These are phyloP conservation scores for Mycena epipterygia DNA, from an alignment of 768 basidiomycete species.

Conservation along the genomic window DNA sequence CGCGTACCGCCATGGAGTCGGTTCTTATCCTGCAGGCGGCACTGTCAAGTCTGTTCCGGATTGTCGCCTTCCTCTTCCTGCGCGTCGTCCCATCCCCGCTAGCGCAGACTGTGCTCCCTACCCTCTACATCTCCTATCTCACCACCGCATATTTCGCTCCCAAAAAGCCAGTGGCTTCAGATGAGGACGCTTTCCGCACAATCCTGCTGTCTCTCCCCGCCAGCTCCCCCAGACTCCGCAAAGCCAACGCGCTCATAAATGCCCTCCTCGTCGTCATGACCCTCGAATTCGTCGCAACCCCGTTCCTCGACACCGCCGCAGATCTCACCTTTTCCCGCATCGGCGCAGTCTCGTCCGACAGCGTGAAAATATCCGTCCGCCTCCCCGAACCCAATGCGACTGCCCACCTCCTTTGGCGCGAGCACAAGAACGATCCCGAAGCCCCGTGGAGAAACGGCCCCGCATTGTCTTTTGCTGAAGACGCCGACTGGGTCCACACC, in stretches of 20 bases:
- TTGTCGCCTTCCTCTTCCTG: conserved; percentile 63
- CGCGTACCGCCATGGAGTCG: conserved; percentile 1
- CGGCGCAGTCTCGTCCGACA: conserved; percentile 77
- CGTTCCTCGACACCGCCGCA: conserved; percentile 66
- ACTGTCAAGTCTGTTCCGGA: conserved; percentile 55
- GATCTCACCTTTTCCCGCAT: conserved; percentile 76
- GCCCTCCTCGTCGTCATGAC: conserved; percentile 20
- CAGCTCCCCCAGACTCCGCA: conserved; percentile 32
- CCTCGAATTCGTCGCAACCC: conserved; percentile 66
- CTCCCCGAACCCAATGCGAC: conserved; percentile 59
- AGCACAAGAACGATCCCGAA: conserved; percentile 43
- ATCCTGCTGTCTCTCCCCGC: conserved; percentile 51
- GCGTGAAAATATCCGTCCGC: conserved; percentile 73
- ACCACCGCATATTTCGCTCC: conserved; percentile 62
- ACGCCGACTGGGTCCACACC: conserved; percentile 72
- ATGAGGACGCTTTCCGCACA: conserved; percentile 33
- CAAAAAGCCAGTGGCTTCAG: background rate
- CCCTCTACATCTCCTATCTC: conserved; percentile 61
- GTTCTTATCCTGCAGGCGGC: conserved; percentile 15
- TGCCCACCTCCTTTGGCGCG: conserved; percentile 63
- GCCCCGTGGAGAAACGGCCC: conserved; percentile 70
- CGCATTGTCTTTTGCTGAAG: conserved; percentile 54
- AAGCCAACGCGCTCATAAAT: conserved; percentile 33
- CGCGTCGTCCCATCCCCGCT: conserved; percentile 47
- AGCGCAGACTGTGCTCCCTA: conserved; percentile 48